Conservation (phyloP, 192 early-diverging fungal genomes). For the Kappamyces sp. region DNA sequence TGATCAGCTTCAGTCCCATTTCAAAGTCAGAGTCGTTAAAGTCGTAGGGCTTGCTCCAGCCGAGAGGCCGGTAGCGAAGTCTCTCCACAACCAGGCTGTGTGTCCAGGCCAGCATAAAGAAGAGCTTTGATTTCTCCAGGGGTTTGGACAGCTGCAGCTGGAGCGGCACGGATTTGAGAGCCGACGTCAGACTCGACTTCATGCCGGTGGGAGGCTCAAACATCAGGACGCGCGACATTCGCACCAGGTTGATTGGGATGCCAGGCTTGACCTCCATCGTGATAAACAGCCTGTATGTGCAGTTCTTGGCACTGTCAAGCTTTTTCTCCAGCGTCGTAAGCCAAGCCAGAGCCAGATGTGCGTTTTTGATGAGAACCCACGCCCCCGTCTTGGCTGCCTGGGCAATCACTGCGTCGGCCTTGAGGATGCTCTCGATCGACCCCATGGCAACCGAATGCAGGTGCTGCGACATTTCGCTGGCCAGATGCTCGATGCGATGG, state of each 20-base stretch:
- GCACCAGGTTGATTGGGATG: conserved; percentile 87
- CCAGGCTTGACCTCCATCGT: conserved; percentile 98
- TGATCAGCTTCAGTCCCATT: conserved; percentile 80
- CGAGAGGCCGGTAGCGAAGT: conserved; percentile 91
- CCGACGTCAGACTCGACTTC: conserved; percentile 84
- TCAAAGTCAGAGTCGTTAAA: conserved; percentile 98
- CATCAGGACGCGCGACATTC: conserved; percentile 84
- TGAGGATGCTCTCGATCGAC: conserved; percentile 83
- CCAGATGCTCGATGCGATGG: conserved; percentile 87
- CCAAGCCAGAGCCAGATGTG: conserved; percentile 94
- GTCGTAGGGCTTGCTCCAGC: conserved; percentile 96
- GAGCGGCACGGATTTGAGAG: conserved; percentile 61
- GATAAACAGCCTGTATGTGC: conserved; percentile 89
- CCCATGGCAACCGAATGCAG: conserved; percentile 94
- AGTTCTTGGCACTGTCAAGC: conserved; percentile 77
- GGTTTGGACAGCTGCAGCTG: conserved; percentile 57
- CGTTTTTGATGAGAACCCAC: conserved; percentile 99
- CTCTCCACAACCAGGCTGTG: conserved; percentile 94
- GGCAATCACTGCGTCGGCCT: conserved; percentile 88
- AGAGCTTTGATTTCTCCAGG: conserved; percentile 78
- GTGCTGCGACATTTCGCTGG: conserved; percentile 50
- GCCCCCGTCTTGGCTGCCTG: conserved; percentile 72
- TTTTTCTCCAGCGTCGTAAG: conserved; percentile 93
- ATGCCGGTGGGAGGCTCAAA: conserved; percentile 96
- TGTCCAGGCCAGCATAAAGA: conserved; percentile 95